Evolutionary conservation across 108 stramenopile genomes (phyloP), one percentile per base, ranked within the genome.

Genomic region (Halocafeteria seosinensis): DNA sequence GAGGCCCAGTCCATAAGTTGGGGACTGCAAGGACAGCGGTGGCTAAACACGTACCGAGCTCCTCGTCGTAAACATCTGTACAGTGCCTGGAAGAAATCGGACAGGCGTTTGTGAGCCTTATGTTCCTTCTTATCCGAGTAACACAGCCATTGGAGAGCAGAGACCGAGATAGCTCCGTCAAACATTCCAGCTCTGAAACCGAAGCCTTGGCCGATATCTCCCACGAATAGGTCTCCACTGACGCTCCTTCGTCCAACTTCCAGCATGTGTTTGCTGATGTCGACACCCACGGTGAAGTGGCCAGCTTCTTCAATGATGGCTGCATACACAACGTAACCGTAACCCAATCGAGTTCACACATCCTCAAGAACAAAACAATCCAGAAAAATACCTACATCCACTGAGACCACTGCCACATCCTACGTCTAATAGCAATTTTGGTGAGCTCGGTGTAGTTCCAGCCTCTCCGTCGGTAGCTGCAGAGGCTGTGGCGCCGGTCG

Each of bases 61-160:
- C 89, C 89, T 34, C 90, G 72, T 65, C 88, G 85, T 50, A 99
- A 75, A 3, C 88, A 85, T n/a, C 74, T 58, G 69, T 96, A 99
- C 26, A 99, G 77, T 31, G 84, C 79, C 8, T 88, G 85, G 71
- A 99, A 99, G 78, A 99, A 99, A 17, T 91, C 81, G 25, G 78
- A 79, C 50, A 99, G 67, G 1, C 97, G 83, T 51, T 73, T 64
- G 61, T 87, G 87, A 13, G 97, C 90, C 50, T 79, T 78, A 68
- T 96, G 94, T 28, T 78, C 72, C 5, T 76, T 82, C 25, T 84
- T 72, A 59, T 91, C 90, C 59, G 88, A 85, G 74, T 96, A 99
- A 74, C 97, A 99, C 0, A 99, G 81, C 97, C 97, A 99, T 77
- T 99, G 97, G 42, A 99, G 62, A 12, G 97, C 97, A 25, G 91